Base-by-base conservation (phyloP, 352 stramenopile species). In the Phytophthora uliginosa region DNA sequence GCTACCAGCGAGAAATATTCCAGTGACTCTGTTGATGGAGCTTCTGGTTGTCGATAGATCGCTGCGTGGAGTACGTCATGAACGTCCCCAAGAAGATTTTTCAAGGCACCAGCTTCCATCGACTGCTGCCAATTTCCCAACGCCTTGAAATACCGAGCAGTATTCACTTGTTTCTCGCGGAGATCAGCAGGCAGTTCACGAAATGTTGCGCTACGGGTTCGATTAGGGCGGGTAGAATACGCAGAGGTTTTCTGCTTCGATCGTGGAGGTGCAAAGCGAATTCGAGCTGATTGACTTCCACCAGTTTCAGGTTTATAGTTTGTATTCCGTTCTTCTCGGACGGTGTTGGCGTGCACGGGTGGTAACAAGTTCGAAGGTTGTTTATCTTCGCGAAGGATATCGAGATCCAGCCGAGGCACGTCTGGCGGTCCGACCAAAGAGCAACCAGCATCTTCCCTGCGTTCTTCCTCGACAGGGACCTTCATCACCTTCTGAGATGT, bases 101-200 rank as follows among this genome's bases (percentile, higher is more conserved):
- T 86, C 17, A 76, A 61, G 2, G 59, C 59, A 1, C 73, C 68
- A 34, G 51, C 63, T 0, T 59, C 67, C 3, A 59, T 66, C 8
- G 57, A 59, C n/a, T 74, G 61, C 8, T 82, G 62, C 34, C 84
- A 78, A 4, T 51, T 61, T 3, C 60, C n/a, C 7, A 92, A 47
- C 7, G 50, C 31, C 12, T 65, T 50, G n/a, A 92, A 87, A 58
- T 71, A 82, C 4, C 50, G 76, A 24, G 69, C 59, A 3, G 84
- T 87, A 22, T 40, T 33, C n/a, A 52, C 18, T 59, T 62, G 52
- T 24, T 71, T 69, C 22, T 52, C 48, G 8, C 66, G 20, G 1
- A 64, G 26, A 72, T 63, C 38, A 8, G 2, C 52, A 24, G 33
- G 7, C n/a, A 17, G 0, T 13, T 58, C 24, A 13, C 47, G 48